Percentiles rank a stretch among this genome's conserved stretches.
These are phyloP conservation scores for Earliella scabrosa DNA, from an alignment of 1,284 basidiomycete species.

Conservation along the genomic window DNA sequence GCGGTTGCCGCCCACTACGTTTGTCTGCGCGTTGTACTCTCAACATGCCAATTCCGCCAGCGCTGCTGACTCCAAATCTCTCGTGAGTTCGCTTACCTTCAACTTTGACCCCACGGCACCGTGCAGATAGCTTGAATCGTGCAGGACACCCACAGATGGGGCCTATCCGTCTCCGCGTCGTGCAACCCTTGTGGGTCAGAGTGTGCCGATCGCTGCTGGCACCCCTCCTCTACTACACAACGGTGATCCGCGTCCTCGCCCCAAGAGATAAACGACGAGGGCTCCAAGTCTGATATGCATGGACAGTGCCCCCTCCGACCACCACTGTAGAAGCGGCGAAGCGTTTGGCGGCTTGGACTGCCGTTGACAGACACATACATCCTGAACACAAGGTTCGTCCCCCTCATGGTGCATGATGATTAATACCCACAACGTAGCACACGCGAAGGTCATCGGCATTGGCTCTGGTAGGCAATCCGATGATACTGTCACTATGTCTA, in stretches of 20 bases:
- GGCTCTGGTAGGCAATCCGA: constrained; percentile 74
- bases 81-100: constrained; percentile 31
- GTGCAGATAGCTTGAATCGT: background rate
- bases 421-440: too few relatives aligned
- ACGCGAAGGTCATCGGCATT: constrained; percentile 81
- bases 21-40: too few relatives aligned
- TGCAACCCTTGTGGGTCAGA: constrained; percentile 25
- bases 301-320: constrained; percentile 30
- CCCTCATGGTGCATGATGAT: constrained; percentile 7
- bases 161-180: constrained; percentile 28
- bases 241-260: too few relatives aligned
- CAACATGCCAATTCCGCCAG: constrained; percentile 35
- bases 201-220: constrained; percentile 14
- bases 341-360: constrained; percentile 90
- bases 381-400: constrained; percentile 79
- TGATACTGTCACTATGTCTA: background rate
- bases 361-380: constrained; percentile 90
- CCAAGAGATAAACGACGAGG: too few relatives aligned
- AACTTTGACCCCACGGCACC: constrained; percentile 11
- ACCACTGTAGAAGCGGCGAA: constrained; percentile 79
- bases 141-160: constrained; percentile 26
- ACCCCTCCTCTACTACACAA: constrained; percentile 18
- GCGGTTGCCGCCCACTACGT: too few relatives aligned
- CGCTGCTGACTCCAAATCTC: constrained; percentile 30
- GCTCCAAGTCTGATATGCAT: too few relatives aligned